Evolutionary conservation across 106 monocot genomes (phyloP).

Genomic region (Dendrobium nobile): DNA sequence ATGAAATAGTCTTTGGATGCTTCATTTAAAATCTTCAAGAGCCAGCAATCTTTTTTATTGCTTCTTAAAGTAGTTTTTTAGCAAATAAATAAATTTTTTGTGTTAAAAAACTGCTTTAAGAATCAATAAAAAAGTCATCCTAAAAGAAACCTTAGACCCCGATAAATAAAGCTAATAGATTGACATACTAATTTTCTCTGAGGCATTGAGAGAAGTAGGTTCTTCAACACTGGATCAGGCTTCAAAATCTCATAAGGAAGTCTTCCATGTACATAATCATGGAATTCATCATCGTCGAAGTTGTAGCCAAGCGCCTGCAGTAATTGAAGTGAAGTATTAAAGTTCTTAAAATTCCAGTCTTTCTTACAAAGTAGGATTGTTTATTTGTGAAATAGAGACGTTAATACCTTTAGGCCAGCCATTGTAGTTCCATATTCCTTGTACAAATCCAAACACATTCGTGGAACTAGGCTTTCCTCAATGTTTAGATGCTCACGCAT

Average conservation of each 20-base stretch:
- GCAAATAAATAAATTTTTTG: too few species aligned
- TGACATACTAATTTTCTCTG: slow-evolving; percentile 61
- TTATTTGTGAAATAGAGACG: neutral
- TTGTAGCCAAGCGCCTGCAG: slow-evolving; percentile 56
- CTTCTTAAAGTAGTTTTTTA: too few species aligned
- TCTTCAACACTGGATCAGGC: slow-evolving; percentile 65
- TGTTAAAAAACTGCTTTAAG: too few species aligned
- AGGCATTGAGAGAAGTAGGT: slow-evolving; percentile 68
- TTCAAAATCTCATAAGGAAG: slow-evolving; percentile 74
- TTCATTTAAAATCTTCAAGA: too few species aligned
- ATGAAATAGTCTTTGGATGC: too few species aligned
- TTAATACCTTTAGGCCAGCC: slow-evolving; percentile 80
- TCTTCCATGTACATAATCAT: slow-evolving; percentile 66
- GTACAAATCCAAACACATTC: slow-evolving; percentile 83
- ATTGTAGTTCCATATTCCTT: slow-evolving; percentile 83
- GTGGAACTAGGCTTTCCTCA: slow-evolving; percentile 60
- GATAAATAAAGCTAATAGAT: neutral
- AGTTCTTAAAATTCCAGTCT: neutral
- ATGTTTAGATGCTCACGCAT: slow-evolving; percentile 72
- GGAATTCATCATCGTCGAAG: slow-evolving; percentile 81
- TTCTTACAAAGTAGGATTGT: neutral
- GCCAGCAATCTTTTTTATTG: too few species aligned
- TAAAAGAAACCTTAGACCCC: too few species aligned
- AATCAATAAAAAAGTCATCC: too few species aligned
- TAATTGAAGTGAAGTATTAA: neutral